A percentile compares a stretch with the other conserved stretches of the same genome.
phyloP scores from a whole-genome alignment of 2,329 filamentous ascomycete species.

The Chaetomiaceae sp. region DNA sequence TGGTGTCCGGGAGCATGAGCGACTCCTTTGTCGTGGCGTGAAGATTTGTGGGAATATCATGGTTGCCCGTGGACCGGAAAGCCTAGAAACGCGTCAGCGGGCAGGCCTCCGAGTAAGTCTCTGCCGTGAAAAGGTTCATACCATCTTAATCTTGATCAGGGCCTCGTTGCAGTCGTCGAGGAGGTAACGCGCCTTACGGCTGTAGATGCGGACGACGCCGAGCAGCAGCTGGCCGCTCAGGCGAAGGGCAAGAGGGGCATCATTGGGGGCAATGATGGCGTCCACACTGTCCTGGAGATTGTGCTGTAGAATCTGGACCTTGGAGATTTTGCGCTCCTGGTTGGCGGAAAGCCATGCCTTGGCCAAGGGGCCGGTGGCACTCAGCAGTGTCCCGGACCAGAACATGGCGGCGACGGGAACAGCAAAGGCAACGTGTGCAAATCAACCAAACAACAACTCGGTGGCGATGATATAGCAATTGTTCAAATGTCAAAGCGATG shows the following conservation, averaged over 20 bases:
- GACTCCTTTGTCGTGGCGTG: constrained; percentile 79
- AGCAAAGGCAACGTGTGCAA: constrained; percentile 21
- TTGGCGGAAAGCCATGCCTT: constrained; percentile 98
- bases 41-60: constrained; percentile 83
- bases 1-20: constrained; percentile 82
- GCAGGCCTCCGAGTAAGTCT: neutral
- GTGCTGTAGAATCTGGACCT: constrained; percentile 90
- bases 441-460: constrained; percentile 1
- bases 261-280: constrained; percentile 87
- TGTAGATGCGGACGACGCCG: constrained; percentile 96
- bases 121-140: constrained; percentile 39
- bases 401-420: constrained; percentile 65
- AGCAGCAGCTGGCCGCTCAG: constrained; percentile 90
- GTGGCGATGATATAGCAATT: constrained; percentile 7
- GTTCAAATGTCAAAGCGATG: neutral
- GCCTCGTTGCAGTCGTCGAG: constrained; percentile 97
- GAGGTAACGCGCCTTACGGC: constrained; percentile 91
- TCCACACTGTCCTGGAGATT: constrained; percentile 93
- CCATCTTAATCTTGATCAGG: constrained; percentile 97
- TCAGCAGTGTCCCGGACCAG: constrained; percentile 91
- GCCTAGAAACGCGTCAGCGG: constrained; percentile 53
- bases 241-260: constrained; percentile 91
- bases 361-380: constrained; percentile 94
- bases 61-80: constrained; percentile 89
- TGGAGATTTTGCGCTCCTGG: constrained; percentile 95